Conservation (phyloP, 140 eudicot genomes). For the Cichorium intybus region DNA sequence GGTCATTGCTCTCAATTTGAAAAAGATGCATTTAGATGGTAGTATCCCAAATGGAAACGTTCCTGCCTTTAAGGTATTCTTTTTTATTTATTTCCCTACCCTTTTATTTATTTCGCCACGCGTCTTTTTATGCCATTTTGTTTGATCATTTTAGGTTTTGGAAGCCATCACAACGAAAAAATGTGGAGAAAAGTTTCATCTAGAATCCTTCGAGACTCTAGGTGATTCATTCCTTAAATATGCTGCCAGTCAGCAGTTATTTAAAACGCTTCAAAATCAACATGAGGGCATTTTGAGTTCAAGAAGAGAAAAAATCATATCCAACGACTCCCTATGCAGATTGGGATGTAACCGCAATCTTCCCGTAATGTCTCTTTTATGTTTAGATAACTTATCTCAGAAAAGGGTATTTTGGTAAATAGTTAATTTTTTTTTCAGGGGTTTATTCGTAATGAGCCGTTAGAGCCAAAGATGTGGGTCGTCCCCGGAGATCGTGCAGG, state of each 20-base stretch:
- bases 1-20: conserved; percentile 62
- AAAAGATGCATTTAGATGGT: conserved; percentile 43
- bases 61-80: conserved; percentile 57
- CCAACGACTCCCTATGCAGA: conserved; percentile 65
- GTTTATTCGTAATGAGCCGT: conserved; percentile 66
- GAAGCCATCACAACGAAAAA: too few species aligned
- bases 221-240: too few species aligned
- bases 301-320: conserved; percentile 44
- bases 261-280: too few species aligned
- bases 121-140: background rate
- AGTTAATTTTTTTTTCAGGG: conserved; percentile 50
- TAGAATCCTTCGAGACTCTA: too few species aligned
- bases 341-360: conserved; percentile 66
- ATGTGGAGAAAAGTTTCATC: too few species aligned
- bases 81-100: background rate
- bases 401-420: conserved; percentile 5
- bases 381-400: background rate
- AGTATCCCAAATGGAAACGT: conserved; percentile 42
- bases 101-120: too few species aligned
- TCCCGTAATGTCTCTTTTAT: conserved; percentile 44
- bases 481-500: conserved; percentile 58
- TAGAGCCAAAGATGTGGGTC: conserved; percentile 72
- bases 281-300: too few species aligned
- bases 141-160: too few species aligned
- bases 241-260: too few species aligned